A percentile compares a stretch with the other conserved stretches of the same genome.
Evolutionary conservation across 1,284 basidiomycete genomes (phyloP).

Genomic region (Ustilago cynodontis): DNA sequence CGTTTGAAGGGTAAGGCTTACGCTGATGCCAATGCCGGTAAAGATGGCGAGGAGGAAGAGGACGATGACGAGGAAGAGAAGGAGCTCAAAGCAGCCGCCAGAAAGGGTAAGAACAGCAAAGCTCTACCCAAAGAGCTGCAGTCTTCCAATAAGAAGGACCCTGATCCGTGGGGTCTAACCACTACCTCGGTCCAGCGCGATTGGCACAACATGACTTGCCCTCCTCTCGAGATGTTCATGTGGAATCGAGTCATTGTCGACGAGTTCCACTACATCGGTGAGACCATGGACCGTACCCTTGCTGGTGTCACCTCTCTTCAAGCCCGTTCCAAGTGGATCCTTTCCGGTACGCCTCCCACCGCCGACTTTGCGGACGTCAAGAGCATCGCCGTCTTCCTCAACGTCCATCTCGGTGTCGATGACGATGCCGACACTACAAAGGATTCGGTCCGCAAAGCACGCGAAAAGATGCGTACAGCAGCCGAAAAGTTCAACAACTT

Average conservation of each 20-base stretch:
- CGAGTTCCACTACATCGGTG: slow-evolving; percentile 91
- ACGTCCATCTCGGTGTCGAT: slow-evolving; percentile 73
- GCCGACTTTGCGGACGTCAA: slow-evolving; percentile 90
- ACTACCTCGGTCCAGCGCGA: slow-evolving; percentile 77
- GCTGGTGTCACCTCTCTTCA: slow-evolving; percentile 82
- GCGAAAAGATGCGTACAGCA: slow-evolving; percentile 84
- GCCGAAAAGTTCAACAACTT: slow-evolving; percentile 96
- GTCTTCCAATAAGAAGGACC: slow-evolving; percentile 31
- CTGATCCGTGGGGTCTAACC: slow-evolving; percentile 78
- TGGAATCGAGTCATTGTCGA: slow-evolving; percentile 85
- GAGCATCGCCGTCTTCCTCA: slow-evolving; percentile 72
- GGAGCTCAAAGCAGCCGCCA: slow-evolving; percentile 68
- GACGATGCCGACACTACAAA: slow-evolving; percentile 83
- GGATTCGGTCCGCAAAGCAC: slow-evolving; percentile 75
- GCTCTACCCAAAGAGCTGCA: slow-evolving; percentile 67
- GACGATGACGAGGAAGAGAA: slow-evolving; percentile 74
- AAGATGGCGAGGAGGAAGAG: slow-evolving; percentile 71
- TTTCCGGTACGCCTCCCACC: slow-evolving; percentile 95
- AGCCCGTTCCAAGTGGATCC: slow-evolving; percentile 87
- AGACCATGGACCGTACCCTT: slow-evolving; percentile 76
- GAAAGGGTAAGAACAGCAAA: slow-evolving; percentile 33
- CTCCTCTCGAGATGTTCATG: slow-evolving; percentile 86
- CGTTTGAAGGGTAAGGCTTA: slow-evolving; percentile 55
- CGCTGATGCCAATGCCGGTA: slow-evolving; percentile 66
- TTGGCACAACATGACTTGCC: slow-evolving; percentile 82